Evolutionary conservation across 2,329 filamentous ascomycete species (phyloP).

Genomic region (Alternaria sp.): DNA sequence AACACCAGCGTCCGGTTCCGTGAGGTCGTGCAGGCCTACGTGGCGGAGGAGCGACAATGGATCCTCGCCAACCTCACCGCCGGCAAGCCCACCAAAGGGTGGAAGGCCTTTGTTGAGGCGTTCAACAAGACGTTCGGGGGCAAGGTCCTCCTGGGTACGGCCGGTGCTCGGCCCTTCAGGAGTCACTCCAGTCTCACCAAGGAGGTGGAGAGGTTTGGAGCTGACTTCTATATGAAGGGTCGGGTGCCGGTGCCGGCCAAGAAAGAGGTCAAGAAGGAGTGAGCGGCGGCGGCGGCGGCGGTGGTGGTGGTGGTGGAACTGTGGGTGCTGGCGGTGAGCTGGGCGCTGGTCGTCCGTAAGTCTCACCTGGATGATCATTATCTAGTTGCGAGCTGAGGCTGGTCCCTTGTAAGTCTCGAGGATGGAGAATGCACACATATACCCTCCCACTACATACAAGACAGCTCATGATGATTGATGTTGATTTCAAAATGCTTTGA

Average conservation of each 20-base stretch:
- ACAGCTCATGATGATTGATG: not conserved
- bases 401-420: not conserved
- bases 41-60: constrained; percentile 36
- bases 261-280: constrained; percentile 17
- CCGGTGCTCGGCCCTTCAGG: constrained; percentile 24
- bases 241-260: constrained; percentile 28
- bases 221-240: constrained; percentile 34
- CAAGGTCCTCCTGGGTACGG: constrained; percentile 15
- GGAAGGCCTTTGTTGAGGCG: constrained; percentile 35
- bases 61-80: constrained; percentile 30
- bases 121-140: constrained; percentile 40
- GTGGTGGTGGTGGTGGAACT: not conserved
- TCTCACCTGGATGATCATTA: not conserved
- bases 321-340: not conserved
- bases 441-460: not conserved
- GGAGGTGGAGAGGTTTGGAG: constrained; percentile 42
- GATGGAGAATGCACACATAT: not conserved
- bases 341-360: not conserved
- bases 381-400: not conserved
- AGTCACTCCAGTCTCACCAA: constrained; percentile 38
- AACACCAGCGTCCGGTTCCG: constrained; percentile 40
- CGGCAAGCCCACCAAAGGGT: constrained; percentile 35
- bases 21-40: constrained; percentile 33
- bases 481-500: not conserved
- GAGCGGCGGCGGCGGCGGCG: not conserved